Evolutionary conservation across 495 filamentous ascomycete genomes (phyloP).

Genomic region (Aspergillus nanangensis): DNA sequence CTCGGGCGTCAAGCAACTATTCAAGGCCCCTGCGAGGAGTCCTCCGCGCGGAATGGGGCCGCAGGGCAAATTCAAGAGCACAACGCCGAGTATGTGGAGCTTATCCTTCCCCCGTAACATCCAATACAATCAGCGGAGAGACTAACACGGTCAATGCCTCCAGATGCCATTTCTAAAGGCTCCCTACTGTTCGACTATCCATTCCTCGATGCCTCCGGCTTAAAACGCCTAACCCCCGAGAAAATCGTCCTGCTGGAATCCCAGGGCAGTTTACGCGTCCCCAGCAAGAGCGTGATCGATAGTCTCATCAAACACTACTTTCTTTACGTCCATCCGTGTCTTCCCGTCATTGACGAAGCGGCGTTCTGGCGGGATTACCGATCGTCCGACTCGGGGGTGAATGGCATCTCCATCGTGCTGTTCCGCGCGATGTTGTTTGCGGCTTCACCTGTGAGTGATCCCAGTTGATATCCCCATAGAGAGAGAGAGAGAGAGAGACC

Average conservation of each 20-base stretch:
- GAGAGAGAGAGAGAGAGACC: too few relatives aligned
- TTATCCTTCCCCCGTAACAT: not conserved
- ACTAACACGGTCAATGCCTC: not conserved
- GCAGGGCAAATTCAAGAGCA: not conserved
- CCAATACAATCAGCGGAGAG: not conserved
- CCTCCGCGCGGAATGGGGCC: not conserved
- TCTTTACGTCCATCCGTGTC: conserved; percentile 14
- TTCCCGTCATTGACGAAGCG: conserved; percentile 11
- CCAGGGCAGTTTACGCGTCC: conserved; percentile 6
- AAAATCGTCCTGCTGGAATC: conserved; percentile 5
- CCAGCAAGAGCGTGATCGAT: conserved; percentile 6
- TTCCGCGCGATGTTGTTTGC: conserved; percentile 16
- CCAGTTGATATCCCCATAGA: too few relatives aligned
- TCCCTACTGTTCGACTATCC: not conserved
- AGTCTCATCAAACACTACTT: conserved; percentile 12
- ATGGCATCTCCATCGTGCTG: conserved; percentile 8
- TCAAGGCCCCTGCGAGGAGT: not conserved
- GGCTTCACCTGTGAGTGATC: conserved; percentile 4
- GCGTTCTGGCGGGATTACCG: conserved; percentile 13
- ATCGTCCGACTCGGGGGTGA: not conserved
- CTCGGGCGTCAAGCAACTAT: conserved; percentile 9
- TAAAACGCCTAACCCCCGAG: not conserved
- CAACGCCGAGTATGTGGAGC: not conserved
- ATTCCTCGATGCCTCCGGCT: not conserved
- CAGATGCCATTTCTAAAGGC: not conserved